Base-by-base conservation (phyloP, 805 yeast species). In the Komagataella phaffii region DNA sequence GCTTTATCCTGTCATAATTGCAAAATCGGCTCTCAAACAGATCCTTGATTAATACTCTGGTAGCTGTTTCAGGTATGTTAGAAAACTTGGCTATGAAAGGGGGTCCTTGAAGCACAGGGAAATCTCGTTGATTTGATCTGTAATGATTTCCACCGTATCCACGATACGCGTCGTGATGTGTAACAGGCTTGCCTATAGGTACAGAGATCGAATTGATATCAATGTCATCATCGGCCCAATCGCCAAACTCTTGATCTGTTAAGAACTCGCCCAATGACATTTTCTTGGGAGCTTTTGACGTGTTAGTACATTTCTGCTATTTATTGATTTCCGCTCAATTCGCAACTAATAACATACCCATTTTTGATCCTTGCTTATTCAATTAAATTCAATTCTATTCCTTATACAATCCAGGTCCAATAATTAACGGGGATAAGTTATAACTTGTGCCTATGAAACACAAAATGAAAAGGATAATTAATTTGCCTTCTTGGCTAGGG, bases 141-240 rank as follows among this genome's bases (percentile, higher is more conserved):
- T 19, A 44, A 36, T 47, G 44, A 40, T 49, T 14, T 14, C 44
- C 47, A 17, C 48, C 51, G 17, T 24, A 21, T 17, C 45, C 46
- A 30, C 14, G 40, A 30, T 44, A 44, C 21, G 21, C 46, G 46
- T 44, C 21, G 46, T 44, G 46, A 18, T 30, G 21, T 44, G 46
- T 44, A 45, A 24, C 24, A 21, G 19, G 49, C 52, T 47, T 48
- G 24, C 53, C 50, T 18, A 67, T 62, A 24, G 77, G 74, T 8
- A 77, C 76, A 45, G 78, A 77, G 57, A 81, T 79, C 44, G 83
- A 75, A 46, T 75, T 73, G 64, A 81, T 68, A 60, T 81, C 88
- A 52, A 81, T 78, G 59, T 81, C 85, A 60, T 78, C 86, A 57
- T 81, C 87, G 17, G 85, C 86, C 88, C 88, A 81, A 24, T 76